phyloP scores from a whole-genome alignment of 768 basidiomycete genomes.

The Pholiota microspora region DNA sequence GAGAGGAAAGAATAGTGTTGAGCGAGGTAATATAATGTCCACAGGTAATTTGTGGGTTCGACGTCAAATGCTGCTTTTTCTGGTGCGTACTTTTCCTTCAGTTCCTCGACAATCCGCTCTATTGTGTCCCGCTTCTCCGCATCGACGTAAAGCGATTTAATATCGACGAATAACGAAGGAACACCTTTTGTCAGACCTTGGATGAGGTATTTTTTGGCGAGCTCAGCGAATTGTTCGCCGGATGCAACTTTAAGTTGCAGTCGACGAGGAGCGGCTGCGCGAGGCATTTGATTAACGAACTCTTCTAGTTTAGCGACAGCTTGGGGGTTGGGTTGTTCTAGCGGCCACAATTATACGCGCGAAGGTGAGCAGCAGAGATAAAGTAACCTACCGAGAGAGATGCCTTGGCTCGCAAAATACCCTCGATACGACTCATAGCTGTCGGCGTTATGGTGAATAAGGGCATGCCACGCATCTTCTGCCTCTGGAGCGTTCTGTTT shows the following conservation, averaged over 20 bases:
- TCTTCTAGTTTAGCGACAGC: constrained; percentile 58
- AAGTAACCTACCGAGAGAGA: constrained; percentile 64
- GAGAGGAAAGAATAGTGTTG: constrained; percentile 79
- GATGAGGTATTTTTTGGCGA: constrained; percentile 66
- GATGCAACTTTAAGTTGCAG: constrained; percentile 67
- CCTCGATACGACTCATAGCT: constrained; percentile 77
- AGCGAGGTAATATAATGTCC: constrained; percentile 94
- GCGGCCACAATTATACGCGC: constrained; percentile 24
- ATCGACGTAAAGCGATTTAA: constrained; percentile 81
- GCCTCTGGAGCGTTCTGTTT: constrained; percentile 69
- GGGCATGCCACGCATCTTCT: constrained; percentile 72
- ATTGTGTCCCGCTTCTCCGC: constrained; percentile 62
- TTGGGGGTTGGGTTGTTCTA: constrained; percentile 48
- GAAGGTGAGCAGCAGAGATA: background rate
- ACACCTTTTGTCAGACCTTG: constrained; percentile 78
- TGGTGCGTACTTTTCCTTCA: constrained; percentile 33
- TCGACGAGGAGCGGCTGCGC: constrained; percentile 69
- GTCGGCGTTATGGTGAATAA: constrained; percentile 88
- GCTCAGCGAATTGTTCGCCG: constrained; percentile 65
- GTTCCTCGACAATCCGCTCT: constrained; percentile 63
- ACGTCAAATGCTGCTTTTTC: constrained; percentile 23
- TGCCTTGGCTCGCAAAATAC: constrained; percentile 62
- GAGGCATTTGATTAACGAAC: constrained; percentile 62
- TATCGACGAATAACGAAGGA: constrained; percentile 89
- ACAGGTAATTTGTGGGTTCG: constrained; percentile 84